A percentile compares a stretch with the other conserved stretches of the same genome.
Conservation (phyloP, 441 rosid species). For the Lepidium campestre region DNA sequence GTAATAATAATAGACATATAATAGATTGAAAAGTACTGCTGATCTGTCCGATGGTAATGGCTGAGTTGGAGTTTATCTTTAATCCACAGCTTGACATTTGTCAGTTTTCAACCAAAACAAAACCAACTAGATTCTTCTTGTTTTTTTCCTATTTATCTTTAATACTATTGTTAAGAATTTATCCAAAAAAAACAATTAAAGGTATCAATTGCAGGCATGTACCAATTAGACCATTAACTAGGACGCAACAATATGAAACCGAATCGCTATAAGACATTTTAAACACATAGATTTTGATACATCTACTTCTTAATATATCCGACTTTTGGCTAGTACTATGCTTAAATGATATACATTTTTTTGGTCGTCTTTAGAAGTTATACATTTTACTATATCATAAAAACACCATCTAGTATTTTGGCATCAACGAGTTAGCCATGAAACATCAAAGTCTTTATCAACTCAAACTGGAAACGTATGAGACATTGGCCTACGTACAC, state of each 20-base stretch:
- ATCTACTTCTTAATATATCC: background rate
- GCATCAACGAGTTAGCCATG: too few relatives aligned
- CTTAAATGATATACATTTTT: background rate
- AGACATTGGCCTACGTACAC: too few relatives aligned
- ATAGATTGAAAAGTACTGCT: background rate
- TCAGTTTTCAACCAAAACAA: slow-evolving; percentile 3
- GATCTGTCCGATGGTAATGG: slow-evolving; percentile 13
- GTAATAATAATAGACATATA: background rate
- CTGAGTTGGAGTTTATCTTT: slow-evolving; percentile 11
- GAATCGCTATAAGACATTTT: background rate
- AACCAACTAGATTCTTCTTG: background rate
- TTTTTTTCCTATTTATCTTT: background rate
- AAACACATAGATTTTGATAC: background rate
- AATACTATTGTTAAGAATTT: background rate
- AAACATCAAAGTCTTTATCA: too few relatives aligned
- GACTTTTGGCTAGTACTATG: background rate
- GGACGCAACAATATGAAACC: background rate
- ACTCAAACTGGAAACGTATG: too few relatives aligned
- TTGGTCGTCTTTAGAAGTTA: too few relatives aligned
- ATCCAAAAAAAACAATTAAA: background rate
- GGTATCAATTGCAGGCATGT: background rate
- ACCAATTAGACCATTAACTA: background rate
- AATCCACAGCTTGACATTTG: slow-evolving; percentile 6
- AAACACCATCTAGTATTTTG: too few relatives aligned
- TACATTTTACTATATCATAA: too few relatives aligned